Conservation (phyloP, 2,329 filamentous ascomycete species). For the Alternaria ethzedia region DNA sequence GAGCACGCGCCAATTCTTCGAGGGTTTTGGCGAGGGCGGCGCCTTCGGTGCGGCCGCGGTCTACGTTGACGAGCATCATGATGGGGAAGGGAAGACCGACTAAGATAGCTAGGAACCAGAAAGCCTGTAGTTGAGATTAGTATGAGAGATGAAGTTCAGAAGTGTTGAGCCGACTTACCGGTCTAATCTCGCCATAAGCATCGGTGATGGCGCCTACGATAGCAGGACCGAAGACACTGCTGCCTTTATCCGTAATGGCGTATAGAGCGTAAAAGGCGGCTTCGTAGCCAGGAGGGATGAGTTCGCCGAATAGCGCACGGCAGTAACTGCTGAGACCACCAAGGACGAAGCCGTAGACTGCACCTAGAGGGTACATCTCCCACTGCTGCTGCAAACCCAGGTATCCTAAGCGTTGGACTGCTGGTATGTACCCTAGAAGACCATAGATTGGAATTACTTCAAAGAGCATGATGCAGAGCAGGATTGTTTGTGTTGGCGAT, state of each 20-base stretch:
- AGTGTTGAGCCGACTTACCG: slow-evolving; percentile 37
- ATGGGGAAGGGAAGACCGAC: slow-evolving; percentile 84
- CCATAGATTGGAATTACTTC: slow-evolving; percentile 94
- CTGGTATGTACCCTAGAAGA: slow-evolving; percentile 83
- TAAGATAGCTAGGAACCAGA: slow-evolving; percentile 88
- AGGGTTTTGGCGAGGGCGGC: slow-evolving; percentile 49
- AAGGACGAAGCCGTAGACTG: slow-evolving; percentile 90
- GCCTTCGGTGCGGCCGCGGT: slow-evolving; percentile 58
- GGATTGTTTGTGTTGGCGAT: slow-evolving; percentile 83
- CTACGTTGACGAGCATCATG: slow-evolving; percentile 84
- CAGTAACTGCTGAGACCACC: slow-evolving; percentile 94
- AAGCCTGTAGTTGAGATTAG: slow-evolving; percentile 60
- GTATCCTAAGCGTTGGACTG: slow-evolving; percentile 75
- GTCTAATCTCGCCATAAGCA: slow-evolving; percentile 58
- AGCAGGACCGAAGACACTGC: slow-evolving; percentile 88
- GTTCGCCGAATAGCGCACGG: slow-evolving; percentile 86
- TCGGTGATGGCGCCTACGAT: slow-evolving; percentile 95
- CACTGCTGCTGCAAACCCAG: slow-evolving; percentile 89
- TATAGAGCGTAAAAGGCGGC: slow-evolving; percentile 97
- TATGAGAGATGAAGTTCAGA: background rate
- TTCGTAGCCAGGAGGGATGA: slow-evolving; percentile 93
- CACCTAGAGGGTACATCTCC: slow-evolving; percentile 95
- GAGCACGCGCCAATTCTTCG: slow-evolving; percentile 24
- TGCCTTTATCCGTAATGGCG: slow-evolving; percentile 96
- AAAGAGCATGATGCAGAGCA: slow-evolving; percentile 89